Conservation (phyloP, 148 eudicot species). For the Mesembryanthemum crystallinum region DNA sequence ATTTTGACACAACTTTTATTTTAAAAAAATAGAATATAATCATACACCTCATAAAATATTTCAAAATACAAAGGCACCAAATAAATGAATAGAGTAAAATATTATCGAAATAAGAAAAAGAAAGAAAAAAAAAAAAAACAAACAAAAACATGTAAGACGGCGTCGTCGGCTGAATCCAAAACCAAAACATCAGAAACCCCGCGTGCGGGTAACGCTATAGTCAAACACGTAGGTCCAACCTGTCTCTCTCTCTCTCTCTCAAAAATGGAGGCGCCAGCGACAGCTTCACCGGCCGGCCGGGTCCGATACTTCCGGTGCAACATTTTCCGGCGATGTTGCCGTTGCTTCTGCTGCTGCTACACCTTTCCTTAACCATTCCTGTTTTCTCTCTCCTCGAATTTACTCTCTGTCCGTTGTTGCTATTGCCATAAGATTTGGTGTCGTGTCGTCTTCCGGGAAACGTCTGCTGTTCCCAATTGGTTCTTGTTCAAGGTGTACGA, state of each 20-base stretch:
- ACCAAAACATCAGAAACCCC: neutral
- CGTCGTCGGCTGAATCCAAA: neutral
- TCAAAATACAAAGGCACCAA: no score
- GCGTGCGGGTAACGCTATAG: conserved; percentile 7
- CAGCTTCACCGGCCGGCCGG: conserved; percentile 11
- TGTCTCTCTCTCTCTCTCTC: conserved; percentile 3
- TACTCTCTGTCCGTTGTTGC: neutral
- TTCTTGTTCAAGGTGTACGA: neutral
- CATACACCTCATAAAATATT: no score
- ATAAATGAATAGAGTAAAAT: no score
- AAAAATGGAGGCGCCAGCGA: conserved; percentile 20
- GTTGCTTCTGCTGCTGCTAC: conserved; percentile 34
- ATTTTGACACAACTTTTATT: no score
- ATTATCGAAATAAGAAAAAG: neutral
- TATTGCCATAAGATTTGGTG: neutral
- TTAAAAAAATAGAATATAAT: no score
- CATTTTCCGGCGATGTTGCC: conserved; percentile 31
- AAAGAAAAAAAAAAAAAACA: neutral
- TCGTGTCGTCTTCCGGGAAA: neutral
- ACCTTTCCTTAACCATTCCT: conserved; percentile 24
- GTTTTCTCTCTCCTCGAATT: conserved; percentile 9
- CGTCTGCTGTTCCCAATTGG: neutral
- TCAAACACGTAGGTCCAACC: neutral
- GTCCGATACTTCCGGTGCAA: conserved; percentile 23
- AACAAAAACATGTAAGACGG: neutral